Percentiles rank a stretch among this genome's conserved stretches.
Evolutionary conservation across 208 protist species (phyloP).

Genomic region (Crithidia sp.): DNA sequence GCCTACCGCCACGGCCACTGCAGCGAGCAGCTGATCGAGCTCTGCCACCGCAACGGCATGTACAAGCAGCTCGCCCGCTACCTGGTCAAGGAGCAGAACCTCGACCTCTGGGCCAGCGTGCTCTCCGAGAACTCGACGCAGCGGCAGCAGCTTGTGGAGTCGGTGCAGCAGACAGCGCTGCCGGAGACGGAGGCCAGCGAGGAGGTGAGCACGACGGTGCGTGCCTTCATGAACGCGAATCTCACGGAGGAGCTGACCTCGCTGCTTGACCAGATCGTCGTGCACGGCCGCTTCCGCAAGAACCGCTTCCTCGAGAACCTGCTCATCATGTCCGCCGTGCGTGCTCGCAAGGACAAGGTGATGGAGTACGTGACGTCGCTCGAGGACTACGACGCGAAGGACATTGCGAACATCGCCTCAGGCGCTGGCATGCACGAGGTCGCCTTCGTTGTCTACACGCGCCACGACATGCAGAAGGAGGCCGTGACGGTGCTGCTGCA

Average conservation of each 20-base stretch:
- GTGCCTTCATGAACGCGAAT: conserved; percentile 99
- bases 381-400: conserved; percentile 98
- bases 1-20: conserved; percentile 96
- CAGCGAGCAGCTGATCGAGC: conserved; percentile 97
- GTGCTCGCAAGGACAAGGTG: conserved; percentile 95
- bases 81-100: conserved; percentile 97
- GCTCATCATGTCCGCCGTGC: conserved; percentile 99
- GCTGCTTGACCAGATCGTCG: conserved; percentile 99
- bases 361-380: conserved; percentile 99
- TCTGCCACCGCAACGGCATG: conserved; percentile 97
- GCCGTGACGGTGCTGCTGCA: conserved; percentile 98
- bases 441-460: conserved; percentile 99
- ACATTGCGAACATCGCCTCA: conserved; percentile 98
- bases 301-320: conserved; percentile 99
- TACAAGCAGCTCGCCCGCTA: conserved; percentile 98
- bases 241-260: conserved; percentile 99
- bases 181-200: conserved; percentile 97
- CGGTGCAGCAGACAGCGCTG: conserved; percentile 98
- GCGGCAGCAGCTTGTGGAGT: conserved; percentile 96
- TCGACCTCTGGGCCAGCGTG: conserved; percentile 97
- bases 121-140: conserved; percentile 92
- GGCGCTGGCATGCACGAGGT: conserved; percentile 97
- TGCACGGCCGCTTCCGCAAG: conserved; percentile 97
- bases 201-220: conserved; percentile 98
- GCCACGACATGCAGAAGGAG: conserved; percentile 96